These are phyloP conservation scores for Chlorella sp. DNA, from an alignment of 139 green algal genomes.

Conservation along the genomic window DNA sequence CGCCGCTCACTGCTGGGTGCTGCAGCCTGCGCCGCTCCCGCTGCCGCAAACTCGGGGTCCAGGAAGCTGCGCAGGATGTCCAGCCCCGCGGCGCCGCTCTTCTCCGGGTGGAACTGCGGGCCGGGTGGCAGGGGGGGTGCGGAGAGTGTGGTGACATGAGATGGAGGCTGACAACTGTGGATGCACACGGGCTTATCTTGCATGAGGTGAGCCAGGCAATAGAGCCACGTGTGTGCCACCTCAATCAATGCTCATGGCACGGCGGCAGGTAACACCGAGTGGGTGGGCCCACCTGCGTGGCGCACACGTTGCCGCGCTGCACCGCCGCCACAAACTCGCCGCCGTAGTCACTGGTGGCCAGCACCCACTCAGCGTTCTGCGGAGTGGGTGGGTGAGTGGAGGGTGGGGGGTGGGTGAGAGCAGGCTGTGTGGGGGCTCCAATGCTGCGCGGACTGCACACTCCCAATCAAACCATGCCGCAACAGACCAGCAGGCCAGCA, in stretches of 20 bases:
- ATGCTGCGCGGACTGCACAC: no score
- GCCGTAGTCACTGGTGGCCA: slow-evolving; percentile 92
- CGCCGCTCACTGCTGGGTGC: slow-evolving; percentile 36
- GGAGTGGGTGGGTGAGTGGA: neutral
- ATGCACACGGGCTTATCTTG: no score
- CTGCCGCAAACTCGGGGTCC: slow-evolving; percentile 50
- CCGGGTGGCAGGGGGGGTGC: no score
- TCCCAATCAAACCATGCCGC: no score
- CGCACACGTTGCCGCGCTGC: slow-evolving; percentile 83
- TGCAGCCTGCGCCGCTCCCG: neutral
- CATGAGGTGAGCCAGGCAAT: no score
- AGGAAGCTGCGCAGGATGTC: slow-evolving; percentile 85
- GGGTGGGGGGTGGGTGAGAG: neutral
- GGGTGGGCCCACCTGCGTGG: slow-evolving; percentile 39
- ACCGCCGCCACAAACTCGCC: slow-evolving; percentile 89
- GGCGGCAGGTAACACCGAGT: no score
- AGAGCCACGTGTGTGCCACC: no score
- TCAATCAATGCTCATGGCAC: no score
- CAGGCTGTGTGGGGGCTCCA: no score
- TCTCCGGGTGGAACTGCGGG: slow-evolving; percentile 98
- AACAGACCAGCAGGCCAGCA: no score
- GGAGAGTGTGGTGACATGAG: no score
- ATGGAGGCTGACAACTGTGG: no score
- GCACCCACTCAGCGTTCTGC: slow-evolving; percentile 93
- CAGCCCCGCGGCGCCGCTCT: slow-evolving; percentile 86